Evolutionary conservation across 768 basidiomycete species (phyloP).

Genomic region (Mycena vulgaris): DNA sequence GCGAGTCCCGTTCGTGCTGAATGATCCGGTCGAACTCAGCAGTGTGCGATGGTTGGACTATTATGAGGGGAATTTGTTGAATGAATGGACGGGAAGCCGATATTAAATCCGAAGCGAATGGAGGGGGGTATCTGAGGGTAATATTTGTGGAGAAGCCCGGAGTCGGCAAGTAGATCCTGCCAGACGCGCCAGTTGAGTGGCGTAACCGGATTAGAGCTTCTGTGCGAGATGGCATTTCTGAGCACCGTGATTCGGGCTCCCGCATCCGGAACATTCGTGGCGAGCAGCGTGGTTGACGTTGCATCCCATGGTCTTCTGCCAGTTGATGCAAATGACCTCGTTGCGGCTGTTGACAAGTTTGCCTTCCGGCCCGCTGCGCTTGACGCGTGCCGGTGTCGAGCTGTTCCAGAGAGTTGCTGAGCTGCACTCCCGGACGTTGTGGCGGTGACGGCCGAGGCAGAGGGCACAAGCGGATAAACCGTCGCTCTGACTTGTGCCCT

Average conservation of each 20-base stretch:
- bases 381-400: not conserved
- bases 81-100: constrained; percentile 36
- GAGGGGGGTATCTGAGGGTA: constrained; percentile 37
- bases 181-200: constrained; percentile 39
- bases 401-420: not conserved
- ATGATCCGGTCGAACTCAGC: constrained; percentile 28
- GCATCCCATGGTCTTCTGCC: not conserved
- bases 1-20: constrained; percentile 24
- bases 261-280: constrained; percentile 49
- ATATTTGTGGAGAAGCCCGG: constrained; percentile 24
- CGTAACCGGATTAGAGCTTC: constrained; percentile 34
- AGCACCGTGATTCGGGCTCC: constrained; percentile 43
- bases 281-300: not conserved
- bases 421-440: constrained; percentile 1
- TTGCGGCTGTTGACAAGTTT: not conserved
- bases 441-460: constrained; percentile 17
- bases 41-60: constrained; percentile 21
- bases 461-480: constrained; percentile 15
- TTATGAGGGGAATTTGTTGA: constrained; percentile 41
- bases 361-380: not conserved
- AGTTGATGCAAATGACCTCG: not conserved
- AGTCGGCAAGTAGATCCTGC: constrained; percentile 11
- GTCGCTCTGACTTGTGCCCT: constrained; percentile 14
- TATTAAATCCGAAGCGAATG: constrained; percentile 41
- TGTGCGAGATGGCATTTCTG: constrained; percentile 43